Evolutionary conservation across 2,329 filamentous ascomycete species (phyloP).

Genomic region (Colletotrichum cordylinicola): DNA sequence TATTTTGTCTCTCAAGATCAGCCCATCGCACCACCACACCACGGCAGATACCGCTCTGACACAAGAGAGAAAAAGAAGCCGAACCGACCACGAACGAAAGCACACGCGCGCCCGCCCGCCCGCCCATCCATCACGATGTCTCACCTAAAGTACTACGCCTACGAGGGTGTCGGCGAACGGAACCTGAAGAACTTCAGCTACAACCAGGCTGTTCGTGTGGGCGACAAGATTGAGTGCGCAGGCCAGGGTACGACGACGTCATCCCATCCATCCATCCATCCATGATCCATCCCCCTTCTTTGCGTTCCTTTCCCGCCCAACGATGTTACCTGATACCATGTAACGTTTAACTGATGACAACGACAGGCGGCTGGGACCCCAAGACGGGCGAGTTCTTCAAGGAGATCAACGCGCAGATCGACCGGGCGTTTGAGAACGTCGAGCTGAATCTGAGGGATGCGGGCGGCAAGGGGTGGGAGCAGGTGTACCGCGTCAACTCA

Average conservation of each 20-base stretch:
- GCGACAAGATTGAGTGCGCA: constrained; percentile 50
- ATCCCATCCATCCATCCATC: background rate
- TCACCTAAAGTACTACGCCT: constrained; percentile 35
- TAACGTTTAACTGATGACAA: too few species aligned
- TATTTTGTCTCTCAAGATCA: background rate
- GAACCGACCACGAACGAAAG: too few species aligned
- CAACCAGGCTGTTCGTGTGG: constrained; percentile 54
- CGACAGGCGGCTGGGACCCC: constrained; percentile 37
- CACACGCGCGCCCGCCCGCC: too few species aligned
- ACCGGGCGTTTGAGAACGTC: constrained; percentile 62
- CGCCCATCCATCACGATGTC: constrained; percentile 28
- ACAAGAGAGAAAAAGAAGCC: background rate
- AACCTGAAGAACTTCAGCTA: constrained; percentile 40
- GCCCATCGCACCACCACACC: background rate
- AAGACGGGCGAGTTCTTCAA: constrained; percentile 29
- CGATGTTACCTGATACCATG: rapidly evolving
- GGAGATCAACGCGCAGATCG: constrained; percentile 51
- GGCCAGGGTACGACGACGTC: constrained; percentile 45
- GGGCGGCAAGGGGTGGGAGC: constrained; percentile 61
- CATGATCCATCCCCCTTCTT: background rate
- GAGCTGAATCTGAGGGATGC: constrained; percentile 54
- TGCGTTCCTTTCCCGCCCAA: background rate
- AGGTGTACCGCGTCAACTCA: constrained; percentile 55
- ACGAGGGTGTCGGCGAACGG: constrained; percentile 35
- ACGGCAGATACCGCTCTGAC: background rate